Percentiles rank a stretch among this genome's conserved stretches.
phyloP scores from a whole-genome alignment of 1,284 basidiomycete species.

The Puccinia novopanici region DNA sequence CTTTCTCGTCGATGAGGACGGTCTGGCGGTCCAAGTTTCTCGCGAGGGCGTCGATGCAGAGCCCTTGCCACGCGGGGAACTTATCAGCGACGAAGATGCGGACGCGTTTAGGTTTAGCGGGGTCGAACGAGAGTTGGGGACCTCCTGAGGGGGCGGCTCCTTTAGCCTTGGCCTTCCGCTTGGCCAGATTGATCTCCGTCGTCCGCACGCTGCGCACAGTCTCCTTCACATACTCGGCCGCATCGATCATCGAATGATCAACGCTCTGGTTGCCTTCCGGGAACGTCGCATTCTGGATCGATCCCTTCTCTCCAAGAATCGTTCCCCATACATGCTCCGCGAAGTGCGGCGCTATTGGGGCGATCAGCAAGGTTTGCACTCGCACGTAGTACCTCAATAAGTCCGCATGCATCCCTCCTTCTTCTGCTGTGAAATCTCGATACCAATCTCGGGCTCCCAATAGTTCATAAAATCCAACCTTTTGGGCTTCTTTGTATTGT shows the following conservation, averaged over 20 bases:
- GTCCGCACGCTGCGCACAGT: slow-evolving; percentile 87
- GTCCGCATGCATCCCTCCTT: slow-evolving; percentile 81
- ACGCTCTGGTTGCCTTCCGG: slow-evolving; percentile 62
- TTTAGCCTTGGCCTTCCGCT: slow-evolving; percentile 53
- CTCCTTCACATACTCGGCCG: slow-evolving; percentile 66
- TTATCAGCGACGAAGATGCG: slow-evolving; percentile 83
- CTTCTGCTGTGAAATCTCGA: slow-evolving; percentile 77
- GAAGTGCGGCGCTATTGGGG: slow-evolving; percentile 92
- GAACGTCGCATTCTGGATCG: slow-evolving; percentile 80
- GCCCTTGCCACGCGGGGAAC: slow-evolving; percentile 93
- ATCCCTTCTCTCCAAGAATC: slow-evolving; percentile 72
- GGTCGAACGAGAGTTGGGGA: slow-evolving; percentile 67
- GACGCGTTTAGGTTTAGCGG: slow-evolving; percentile 79
- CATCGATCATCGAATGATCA: slow-evolving; percentile 63
- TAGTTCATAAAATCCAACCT: slow-evolving; percentile 94
- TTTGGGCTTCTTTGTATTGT: slow-evolving; percentile 92
- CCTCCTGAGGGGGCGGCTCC: slow-evolving; percentile 6
- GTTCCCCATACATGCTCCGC: slow-evolving; percentile 85
- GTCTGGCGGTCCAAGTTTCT: slow-evolving; percentile 68
- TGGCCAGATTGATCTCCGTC: slow-evolving; percentile 74
- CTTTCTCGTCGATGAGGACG: slow-evolving; percentile 78
- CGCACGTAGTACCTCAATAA: slow-evolving; percentile 77
- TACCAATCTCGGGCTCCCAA: slow-evolving; percentile 94
- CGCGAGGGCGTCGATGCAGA: slow-evolving; percentile 74
- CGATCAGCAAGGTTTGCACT: slow-evolving; percentile 73